Evolutionary conservation across 2,329 filamentous ascomycete species (phyloP).

Genomic region (Capronia americana): DNA sequence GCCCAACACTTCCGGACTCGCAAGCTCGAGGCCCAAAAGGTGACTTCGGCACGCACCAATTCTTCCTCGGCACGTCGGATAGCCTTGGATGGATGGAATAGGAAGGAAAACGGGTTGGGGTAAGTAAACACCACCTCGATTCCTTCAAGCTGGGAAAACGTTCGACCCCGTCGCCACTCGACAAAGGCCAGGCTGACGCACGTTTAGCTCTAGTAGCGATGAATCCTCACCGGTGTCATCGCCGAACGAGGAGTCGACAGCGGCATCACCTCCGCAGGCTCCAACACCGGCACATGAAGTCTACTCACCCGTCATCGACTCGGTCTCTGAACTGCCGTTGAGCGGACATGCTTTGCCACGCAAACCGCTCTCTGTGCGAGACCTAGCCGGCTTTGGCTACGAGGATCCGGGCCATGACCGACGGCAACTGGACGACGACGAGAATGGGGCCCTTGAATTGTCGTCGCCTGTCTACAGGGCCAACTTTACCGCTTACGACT

Average conservation of each 20-base stretch:
- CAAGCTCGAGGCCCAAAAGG: slow-evolving; percentile 29
- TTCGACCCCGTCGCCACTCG: background rate
- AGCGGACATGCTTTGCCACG: background rate
- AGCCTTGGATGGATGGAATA: slow-evolving; percentile 35
- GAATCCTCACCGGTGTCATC: slow-evolving; percentile 25
- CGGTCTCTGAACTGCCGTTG: slow-evolving; percentile 2
- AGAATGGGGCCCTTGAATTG: slow-evolving; percentile 27
- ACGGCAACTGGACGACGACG: slow-evolving; percentile 21
- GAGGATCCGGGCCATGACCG: background rate
- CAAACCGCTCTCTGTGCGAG: slow-evolving; percentile 8
- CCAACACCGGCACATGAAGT: slow-evolving; percentile 1
- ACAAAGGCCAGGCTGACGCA: slow-evolving; percentile 9
- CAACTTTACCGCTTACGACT: slow-evolving; percentile 31
- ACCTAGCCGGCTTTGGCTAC: slow-evolving; percentile 9
- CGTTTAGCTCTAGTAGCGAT: slow-evolving; percentile 26
- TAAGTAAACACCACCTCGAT: slow-evolving; percentile 12
- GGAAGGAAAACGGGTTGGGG: slow-evolving; percentile 23
- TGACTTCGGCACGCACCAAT: slow-evolving; percentile 30
- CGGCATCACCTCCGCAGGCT: slow-evolving; percentile 11
- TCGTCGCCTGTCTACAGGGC: slow-evolving; percentile 26
- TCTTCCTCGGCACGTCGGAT: slow-evolving; percentile 36
- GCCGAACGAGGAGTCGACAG: slow-evolving; percentile 14
- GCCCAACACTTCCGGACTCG: slow-evolving; percentile 34
- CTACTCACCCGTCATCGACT: slow-evolving; percentile 7
- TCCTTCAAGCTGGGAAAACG: background rate